Evolutionary conservation across 768 basidiomycete genomes (phyloP), one percentile per base, ranked within the genome.

Genomic region (Gelatoporia subvermispora): DNA sequence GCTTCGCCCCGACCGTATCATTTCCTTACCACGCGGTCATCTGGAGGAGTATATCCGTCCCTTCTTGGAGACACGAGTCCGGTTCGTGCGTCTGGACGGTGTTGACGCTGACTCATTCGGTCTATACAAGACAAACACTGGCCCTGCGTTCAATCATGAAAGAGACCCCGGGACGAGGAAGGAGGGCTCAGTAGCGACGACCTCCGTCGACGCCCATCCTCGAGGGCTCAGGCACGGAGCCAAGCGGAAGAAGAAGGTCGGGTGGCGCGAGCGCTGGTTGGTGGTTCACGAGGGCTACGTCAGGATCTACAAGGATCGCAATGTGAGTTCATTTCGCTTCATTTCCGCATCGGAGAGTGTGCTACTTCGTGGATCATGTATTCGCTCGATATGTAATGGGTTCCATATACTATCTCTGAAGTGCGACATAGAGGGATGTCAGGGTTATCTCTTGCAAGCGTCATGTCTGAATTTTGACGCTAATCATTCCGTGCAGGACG

Each of bases 191-290:
- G 23, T 41, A 11, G 17, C 17, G 4, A 24, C 23, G 10, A 17
- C 9, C 17, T 41, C 39, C 11, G 13, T n/a, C 20, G 39, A 41
- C 39, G 20, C 17, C 20, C 10, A 9, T 41, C 10, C 20, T 24
- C 28, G 28, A 31, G 28, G 28, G 28, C 28, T 31, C 28, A 31
- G 28, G 28, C 28, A 31, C 7, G 28, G 28, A 7, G 28, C 28
- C 28, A 53, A 45, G 48, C 51, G 49, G 24, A 53, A 54, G 59
- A 56, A 61, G 53, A 72, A 72, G 49, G 50, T 78, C 8, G 84
- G 83, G 43, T 88, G 85, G 85, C 72, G 75, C 37, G 71, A 78
- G 16, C 66, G 81, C 3, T 85, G 81, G 78, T 68, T 81, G 38
- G 68, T 85, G n/a, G 73, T 88, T 23, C 68, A 72, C 45, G 74